Evolutionary conservation across 2,329 filamentous ascomycete species (phyloP).

Genomic region (Phaeosphaeriaceae sp.): DNA sequence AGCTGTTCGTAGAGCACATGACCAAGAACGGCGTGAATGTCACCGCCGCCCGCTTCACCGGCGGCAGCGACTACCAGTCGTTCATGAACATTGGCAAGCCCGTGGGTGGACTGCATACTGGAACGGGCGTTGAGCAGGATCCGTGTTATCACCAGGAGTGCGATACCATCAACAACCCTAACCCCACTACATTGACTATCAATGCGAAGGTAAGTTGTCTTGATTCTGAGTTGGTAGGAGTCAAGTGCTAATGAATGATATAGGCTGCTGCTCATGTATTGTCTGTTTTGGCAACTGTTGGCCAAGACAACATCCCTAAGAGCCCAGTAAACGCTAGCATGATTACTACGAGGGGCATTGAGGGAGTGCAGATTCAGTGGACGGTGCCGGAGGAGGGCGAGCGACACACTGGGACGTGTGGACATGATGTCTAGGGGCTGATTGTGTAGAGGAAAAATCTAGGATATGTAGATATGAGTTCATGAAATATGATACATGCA

Average conservation of each 20-base stretch:
- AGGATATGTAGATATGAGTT: not conserved
- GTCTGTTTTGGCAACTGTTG: slow-evolving; percentile 39
- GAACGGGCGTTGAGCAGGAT: slow-evolving; percentile 49
- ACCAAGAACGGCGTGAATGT: slow-evolving; percentile 45
- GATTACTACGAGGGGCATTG: slow-evolving; percentile 34
- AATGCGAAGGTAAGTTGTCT: slow-evolving; percentile 46
- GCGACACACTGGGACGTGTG: slow-evolving; percentile 39
- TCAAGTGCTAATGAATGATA: slow-evolving; percentile 7
- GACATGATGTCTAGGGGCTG: slow-evolving; percentile 32
- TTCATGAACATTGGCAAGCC: slow-evolving; percentile 52
- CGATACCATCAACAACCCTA: slow-evolving; percentile 49
- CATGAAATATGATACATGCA: not conserved
- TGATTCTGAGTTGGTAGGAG: not conserved
- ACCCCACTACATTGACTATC: slow-evolving; percentile 43
- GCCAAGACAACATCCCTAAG: slow-evolving; percentile 44
- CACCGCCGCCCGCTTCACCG: slow-evolving; percentile 47
- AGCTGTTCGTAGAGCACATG: slow-evolving; percentile 47
- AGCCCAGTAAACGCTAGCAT: slow-evolving; percentile 42
- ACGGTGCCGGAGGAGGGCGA: slow-evolving; percentile 36
- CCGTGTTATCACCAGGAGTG: slow-evolving; percentile 50
- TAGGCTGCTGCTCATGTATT: slow-evolving; percentile 46
- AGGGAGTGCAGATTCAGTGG: slow-evolving; percentile 39
- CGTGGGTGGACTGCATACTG: slow-evolving; percentile 50
- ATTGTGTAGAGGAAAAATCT: not conserved
- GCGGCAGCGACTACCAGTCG: slow-evolving; percentile 49